Base-by-base conservation (phyloP, 192 early-diverging fungal species). In the Mortierella alpina region DNA sequence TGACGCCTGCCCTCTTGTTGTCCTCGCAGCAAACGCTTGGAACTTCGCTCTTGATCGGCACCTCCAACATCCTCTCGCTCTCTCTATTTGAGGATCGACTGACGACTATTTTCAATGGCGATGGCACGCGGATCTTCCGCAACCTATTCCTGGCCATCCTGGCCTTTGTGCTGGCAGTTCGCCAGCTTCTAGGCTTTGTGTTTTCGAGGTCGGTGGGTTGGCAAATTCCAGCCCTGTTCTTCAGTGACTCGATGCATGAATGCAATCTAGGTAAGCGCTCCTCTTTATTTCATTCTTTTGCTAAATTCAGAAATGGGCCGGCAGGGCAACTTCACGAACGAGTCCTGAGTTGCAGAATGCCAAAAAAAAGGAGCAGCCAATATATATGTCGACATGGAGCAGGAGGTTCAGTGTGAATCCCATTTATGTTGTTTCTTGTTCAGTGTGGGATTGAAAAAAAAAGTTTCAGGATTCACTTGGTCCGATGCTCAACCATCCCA, bases 51-150 rank as follows among this genome's bases (percentile, higher is more conserved):
- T 22, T 83, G 7, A 47, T 86, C 10, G 73, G 60, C 18, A 72
- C 54, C n/a, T 86, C 79, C 66, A 88, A 88, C 60, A 60, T 88
- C 7, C 46, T 86, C 44, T 82, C 78, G 18, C 56, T 88, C 7
- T 79, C 82, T 18, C 61, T 88, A 20, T 88, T 88, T 66, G 87
- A 88, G 64, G 84, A 88, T 60, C 76, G 80, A 7, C 42, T 88
- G 69, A 78, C 85, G 15, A 70, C 71, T 40, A 50, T 75, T 14
- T 59, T 88, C 12, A 75, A 76, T 6, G 82, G 83, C 2, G 50
- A 68, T 56, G 66, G 73, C 8, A 42, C 65, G 14, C 63, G 73
- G 47, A 78, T 78, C 18, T 88, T 88, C 66, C 54, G 78, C 6
- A 66, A 59, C 18, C 48, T 83, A 9, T 45, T 85, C 8, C 18